Conservation (phyloP, 2,329 filamentous ascomycete genomes). For the Trichoderma citrinoviride region DNA sequence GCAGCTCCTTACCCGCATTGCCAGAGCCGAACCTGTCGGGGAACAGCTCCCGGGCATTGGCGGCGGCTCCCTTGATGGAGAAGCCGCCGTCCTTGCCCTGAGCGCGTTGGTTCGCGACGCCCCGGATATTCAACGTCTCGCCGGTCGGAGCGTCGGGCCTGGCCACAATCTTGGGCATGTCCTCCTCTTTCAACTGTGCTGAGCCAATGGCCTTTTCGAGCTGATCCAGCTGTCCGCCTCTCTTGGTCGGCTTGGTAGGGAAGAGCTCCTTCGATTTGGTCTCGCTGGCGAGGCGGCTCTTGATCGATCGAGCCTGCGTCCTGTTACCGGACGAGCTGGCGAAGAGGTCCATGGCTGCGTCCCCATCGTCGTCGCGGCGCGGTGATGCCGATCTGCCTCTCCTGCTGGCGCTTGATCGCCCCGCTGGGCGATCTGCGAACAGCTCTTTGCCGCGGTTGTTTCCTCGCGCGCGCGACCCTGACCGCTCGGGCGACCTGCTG, state of each 20-base stretch:
- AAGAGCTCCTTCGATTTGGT: constrained; percentile 41
- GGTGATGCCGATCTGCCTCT: constrained; percentile 53
- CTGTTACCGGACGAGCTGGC: constrained; percentile 37
- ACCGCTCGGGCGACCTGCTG: constrained; percentile 31
- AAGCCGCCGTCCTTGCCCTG: constrained; percentile 47
- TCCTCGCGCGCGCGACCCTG: constrained; percentile 32
- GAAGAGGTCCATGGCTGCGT: constrained; percentile 38
- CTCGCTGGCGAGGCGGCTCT: constrained; percentile 32
- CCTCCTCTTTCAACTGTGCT: constrained; percentile 37
- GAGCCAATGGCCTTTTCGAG: constrained; percentile 42
- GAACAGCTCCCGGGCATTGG: constrained; percentile 63
- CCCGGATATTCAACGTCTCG: constrained; percentile 58
- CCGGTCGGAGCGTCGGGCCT: constrained; percentile 43
- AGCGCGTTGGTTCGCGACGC: constrained; percentile 48
- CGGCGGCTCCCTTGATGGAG: constrained; percentile 63
- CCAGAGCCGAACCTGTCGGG: constrained; percentile 56
- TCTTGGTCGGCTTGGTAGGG: constrained; percentile 33
- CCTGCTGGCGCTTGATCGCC: constrained; percentile 31
- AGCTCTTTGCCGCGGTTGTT: constrained; percentile 59
- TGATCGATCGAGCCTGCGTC: constrained; percentile 36
- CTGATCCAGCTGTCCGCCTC: constrained; percentile 37
- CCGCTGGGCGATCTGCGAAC: constrained; percentile 47
- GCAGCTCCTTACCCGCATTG: constrained; percentile 68
- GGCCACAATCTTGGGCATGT: constrained; percentile 58
- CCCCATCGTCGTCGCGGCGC: constrained; percentile 42